These are phyloP conservation scores for Yamadazyma spencermartinsiae DNA, from an alignment of 1,139 yeast genomes.

Conservation along the genomic window DNA sequence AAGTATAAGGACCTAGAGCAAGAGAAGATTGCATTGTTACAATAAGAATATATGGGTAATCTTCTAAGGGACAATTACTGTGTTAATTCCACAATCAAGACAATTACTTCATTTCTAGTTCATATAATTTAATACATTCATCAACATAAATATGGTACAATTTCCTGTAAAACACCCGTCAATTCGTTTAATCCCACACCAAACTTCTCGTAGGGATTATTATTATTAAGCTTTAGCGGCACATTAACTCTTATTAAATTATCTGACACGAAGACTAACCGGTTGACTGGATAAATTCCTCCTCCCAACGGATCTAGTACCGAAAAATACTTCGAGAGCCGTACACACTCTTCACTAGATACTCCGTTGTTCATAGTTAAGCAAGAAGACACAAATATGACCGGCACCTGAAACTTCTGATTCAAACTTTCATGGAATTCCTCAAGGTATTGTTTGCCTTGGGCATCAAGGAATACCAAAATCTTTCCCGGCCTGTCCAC, in stretches of 20 bases:
- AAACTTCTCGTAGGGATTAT: slow-evolving; percentile 14
- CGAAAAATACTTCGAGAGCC: slow-evolving; percentile 27
- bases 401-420: slow-evolving; percentile 14
- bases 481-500: slow-evolving; percentile 14
- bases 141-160: slow-evolving; percentile 16
- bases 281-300: slow-evolving; percentile 48
- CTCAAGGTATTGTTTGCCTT: slow-evolving; percentile 28
- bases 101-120: too few species aligned
- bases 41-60: too few species aligned
- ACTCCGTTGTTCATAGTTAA: slow-evolving; percentile 3
- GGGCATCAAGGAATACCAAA: slow-evolving; percentile 29
- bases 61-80: too few species aligned
- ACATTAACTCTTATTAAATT: slow-evolving; percentile 24
- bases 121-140: too few species aligned
- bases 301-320: slow-evolving; percentile 53
- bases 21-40: slow-evolving; percentile 42
- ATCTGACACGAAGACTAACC: slow-evolving; percentile 34
- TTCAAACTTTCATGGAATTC: slow-evolving; percentile 8
- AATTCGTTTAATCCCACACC: slow-evolving; percentile 20
- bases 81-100: too few species aligned
- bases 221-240: slow-evolving; percentile 21
- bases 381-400: slow-evolving; percentile 17
- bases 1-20: slow-evolving; percentile 55
- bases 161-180: slow-evolving; percentile 21
- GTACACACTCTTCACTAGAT: slow-evolving; percentile 17